Evolutionary conservation across 306 rosid genomes (phyloP).

Genomic region (Quercus rubra): DNA sequence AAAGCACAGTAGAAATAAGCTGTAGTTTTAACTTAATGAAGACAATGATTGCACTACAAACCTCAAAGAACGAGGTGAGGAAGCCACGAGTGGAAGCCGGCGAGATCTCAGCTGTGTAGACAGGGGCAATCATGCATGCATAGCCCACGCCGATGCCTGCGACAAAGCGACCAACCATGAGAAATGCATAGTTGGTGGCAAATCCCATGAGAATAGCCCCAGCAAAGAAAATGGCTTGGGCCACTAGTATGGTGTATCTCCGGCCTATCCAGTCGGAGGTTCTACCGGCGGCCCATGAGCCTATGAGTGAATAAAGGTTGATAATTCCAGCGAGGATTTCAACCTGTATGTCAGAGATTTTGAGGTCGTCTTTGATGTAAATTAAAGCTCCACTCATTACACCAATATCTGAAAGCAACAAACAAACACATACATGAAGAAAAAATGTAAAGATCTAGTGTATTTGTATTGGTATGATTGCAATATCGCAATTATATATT

Average conservation of each 20-base stretch:
- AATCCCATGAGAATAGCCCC: slow-evolving; percentile 90
- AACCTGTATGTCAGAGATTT: slow-evolving; percentile 39
- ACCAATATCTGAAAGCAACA: slow-evolving; percentile 60
- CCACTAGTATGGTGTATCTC: slow-evolving; percentile 68
- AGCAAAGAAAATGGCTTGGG: slow-evolving; percentile 56
- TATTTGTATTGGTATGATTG: too few species aligned
- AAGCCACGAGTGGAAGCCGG: slow-evolving; percentile 84
- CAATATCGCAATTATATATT: too few species aligned
- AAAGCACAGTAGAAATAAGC: not conserved
- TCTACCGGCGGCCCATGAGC: slow-evolving; percentile 69
- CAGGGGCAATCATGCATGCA: slow-evolving; percentile 75
- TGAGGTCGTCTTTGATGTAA: slow-evolving; percentile 52
- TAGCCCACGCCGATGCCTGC: slow-evolving; percentile 82
- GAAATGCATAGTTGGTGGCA: slow-evolving; percentile 70
- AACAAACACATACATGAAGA: too few species aligned
- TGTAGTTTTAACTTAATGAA: not conserved
- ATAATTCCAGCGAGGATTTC: slow-evolving; percentile 71
- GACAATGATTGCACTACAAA: not conserved
- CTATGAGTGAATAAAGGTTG: slow-evolving; percentile 61
- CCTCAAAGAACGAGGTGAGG: slow-evolving; percentile 83
- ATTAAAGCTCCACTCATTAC: slow-evolving; percentile 90
- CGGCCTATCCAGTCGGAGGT: slow-evolving; percentile 96
- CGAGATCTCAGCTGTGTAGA: slow-evolving; percentile 80
- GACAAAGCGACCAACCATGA: slow-evolving; percentile 77
- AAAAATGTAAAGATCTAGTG: not conserved